Base-by-base conservation (phyloP, 2,329 filamentous ascomycete genomes). In the Neofusicoccum kwambonambiense region DNA sequence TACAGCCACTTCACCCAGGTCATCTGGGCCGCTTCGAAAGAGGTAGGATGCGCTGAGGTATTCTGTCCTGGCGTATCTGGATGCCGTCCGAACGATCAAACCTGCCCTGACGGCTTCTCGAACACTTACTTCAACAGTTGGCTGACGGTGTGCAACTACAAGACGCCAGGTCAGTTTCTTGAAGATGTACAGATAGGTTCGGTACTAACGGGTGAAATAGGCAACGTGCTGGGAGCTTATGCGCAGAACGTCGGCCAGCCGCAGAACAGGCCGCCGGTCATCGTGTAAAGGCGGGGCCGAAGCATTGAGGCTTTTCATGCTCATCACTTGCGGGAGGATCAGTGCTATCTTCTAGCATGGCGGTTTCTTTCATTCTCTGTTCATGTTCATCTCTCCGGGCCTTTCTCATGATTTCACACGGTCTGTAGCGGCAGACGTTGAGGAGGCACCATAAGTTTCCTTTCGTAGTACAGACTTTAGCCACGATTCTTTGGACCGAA, bases 1-100 rank as follows among this genome's bases (percentile, higher is more conserved):
- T 60, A 60, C 42, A 31, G 41, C n/a, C 56, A 60, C 42, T 60
- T 60, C 42, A 60, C 56, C 4, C 56, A 60, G n/a, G 22, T 60
- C 13, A 47, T 60, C 56, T 60, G 56, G 56, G 31, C 22, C 11
- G 22, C 27, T 9, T 47, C 56, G 22, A 19, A 27, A 15, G 5
- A 37, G 5, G 27, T 60, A n/a, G 56, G 56, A 35, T 60, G 56
- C 12, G 56, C 41, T 3, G 27, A 19, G 13, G n/a, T 4, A n/a
- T 11, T 19, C 3, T 60, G 56, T 6, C 27, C 27, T 31, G 27
- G 27, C 27, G 27, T 6, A 31, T 31, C 27, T 31, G n/a, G 22
- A 11, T 58, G 54, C 54, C 6, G 9, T 15, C 4, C 27, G 1
- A 11, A 19, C 9, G 15, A 9, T 9, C 11, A 37, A 3, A n/a